Percentiles rank a stretch among this genome's conserved stretches.
phyloP scores from a whole-genome alignment of 2,329 filamentous ascomycete genomes.

The Penicillium sp. region DNA sequence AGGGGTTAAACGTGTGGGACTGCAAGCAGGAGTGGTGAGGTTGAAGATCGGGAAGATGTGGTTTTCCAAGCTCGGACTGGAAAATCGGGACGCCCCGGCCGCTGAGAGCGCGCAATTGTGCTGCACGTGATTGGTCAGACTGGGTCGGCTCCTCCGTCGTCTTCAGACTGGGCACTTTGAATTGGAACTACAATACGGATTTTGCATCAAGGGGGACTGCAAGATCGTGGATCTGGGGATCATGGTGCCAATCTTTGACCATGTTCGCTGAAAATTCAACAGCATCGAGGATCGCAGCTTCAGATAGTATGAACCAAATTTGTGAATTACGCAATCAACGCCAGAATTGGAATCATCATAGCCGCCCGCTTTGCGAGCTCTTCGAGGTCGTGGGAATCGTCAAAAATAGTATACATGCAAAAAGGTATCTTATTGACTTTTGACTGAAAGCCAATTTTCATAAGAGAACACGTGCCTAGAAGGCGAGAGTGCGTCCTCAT shows the following conservation, averaged over 20 bases:
- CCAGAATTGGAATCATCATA: neutral
- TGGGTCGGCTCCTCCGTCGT: no score
- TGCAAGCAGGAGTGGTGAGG: constrained; percentile 27
- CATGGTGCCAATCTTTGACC: no score
- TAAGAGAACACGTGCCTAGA: neutral
- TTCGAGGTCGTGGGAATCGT: constrained; percentile 1
- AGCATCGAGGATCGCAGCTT: no score
- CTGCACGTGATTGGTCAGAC: constrained; percentile 36
- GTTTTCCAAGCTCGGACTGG: constrained; percentile 35
- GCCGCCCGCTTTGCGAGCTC: neutral
- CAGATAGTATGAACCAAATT: no score
- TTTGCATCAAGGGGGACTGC: no score
- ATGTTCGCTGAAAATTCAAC: no score
- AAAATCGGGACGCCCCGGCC: constrained; percentile 40
- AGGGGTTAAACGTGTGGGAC: constrained; percentile 7
- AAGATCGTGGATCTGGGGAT: no score
- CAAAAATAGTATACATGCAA: constrained; percentile 16
- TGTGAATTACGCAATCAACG: no score
- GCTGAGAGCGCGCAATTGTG: constrained; percentile 34
- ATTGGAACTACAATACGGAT: neutral
- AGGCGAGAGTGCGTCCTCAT: neutral
- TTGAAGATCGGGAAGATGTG: constrained; percentile 32
- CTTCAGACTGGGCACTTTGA: no score
- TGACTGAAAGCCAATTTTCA: neutral
- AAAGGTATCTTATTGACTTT: constrained; percentile 1